Evolutionary conservation across 768 basidiomycete species (phyloP).

Genomic region (Termitomyces sp.): DNA sequence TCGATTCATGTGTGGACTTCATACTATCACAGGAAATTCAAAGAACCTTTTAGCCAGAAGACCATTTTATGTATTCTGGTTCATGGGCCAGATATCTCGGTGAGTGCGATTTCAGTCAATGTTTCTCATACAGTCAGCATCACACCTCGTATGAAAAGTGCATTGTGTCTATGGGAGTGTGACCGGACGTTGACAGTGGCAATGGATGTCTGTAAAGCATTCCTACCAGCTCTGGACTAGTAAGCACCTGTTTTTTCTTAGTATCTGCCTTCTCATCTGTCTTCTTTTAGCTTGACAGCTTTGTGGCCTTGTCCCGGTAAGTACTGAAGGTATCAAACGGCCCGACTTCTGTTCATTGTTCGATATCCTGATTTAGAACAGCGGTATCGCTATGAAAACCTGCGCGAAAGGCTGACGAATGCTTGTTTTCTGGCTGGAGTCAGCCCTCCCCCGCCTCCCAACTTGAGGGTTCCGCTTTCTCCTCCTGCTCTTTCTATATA

Average conservation of each 20-base stretch:
- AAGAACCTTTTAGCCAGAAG: slow-evolving; percentile 45
- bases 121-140: slow-evolving; percentile 1
- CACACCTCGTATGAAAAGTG: slow-evolving; percentile 25
- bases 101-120: slow-evolving; percentile 16
- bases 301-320: slow-evolving; percentile 64
- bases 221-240: slow-evolving; percentile 61
- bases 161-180: slow-evolving; percentile 53
- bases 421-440: slow-evolving; percentile 46
- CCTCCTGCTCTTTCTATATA: slow-evolving; percentile 19
- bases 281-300: slow-evolving; percentile 34
- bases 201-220: slow-evolving; percentile 53
- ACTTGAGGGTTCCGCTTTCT: slow-evolving; percentile 26
- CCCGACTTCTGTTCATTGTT: not conserved
- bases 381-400: slow-evolving; percentile 37
- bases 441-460: slow-evolving; percentile 34
- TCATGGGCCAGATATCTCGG: slow-evolving; percentile 66
- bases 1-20: slow-evolving; percentile 53
- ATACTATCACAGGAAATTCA: slow-evolving; percentile 52
- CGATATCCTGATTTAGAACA: slow-evolving; percentile 34
- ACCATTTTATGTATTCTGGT: slow-evolving; percentile 72
- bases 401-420: slow-evolving; percentile 38
- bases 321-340: slow-evolving; percentile 9
- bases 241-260: slow-evolving; percentile 16
- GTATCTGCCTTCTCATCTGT: slow-evolving; percentile 6
- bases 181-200: slow-evolving; percentile 55